A percentile compares a stretch with the other conserved stretches of the same genome.
phyloP scores from a whole-genome alignment of 176 grass and related monocot genomes.

The Metroxylon sagu region DNA sequence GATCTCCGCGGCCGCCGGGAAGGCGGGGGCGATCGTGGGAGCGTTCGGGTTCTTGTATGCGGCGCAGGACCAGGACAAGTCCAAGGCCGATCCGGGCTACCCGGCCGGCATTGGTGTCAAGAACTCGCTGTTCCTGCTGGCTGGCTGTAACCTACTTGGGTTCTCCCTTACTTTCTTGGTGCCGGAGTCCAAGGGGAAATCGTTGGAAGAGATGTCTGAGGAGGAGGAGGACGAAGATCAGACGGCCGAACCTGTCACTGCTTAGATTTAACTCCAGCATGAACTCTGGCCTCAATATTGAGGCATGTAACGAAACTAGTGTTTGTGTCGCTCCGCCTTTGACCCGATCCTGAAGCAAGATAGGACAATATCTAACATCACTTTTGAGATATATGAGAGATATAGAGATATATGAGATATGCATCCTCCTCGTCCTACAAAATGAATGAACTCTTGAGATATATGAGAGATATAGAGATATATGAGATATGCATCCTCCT shows the following conservation, averaged over 20 bases:
- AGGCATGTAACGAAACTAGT: too few relatives aligned
- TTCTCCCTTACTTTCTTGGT: conserved; percentile 43
- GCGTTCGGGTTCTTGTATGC: conserved; percentile 70
- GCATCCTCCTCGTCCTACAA: too few relatives aligned
- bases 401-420: too few relatives aligned
- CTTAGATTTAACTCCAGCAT: too few relatives aligned
- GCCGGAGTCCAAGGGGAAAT: conserved; percentile 54
- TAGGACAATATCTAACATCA: too few relatives aligned
- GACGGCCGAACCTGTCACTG: not conserved
- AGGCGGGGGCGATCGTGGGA: conserved; percentile 67
- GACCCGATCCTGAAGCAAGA: too few relatives aligned
- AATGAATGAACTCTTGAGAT: too few relatives aligned
- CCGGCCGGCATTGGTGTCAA: conserved; percentile 32
- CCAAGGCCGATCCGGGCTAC: conserved; percentile 30
- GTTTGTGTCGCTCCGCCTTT: too few relatives aligned
- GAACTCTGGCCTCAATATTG: too few relatives aligned
- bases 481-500: too few relatives aligned
- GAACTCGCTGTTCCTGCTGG: conserved; percentile 46
- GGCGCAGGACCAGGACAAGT: conserved; percentile 24
- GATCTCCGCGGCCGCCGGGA: conserved; percentile 63
- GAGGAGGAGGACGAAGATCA: conserved; percentile 23
- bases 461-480: too few relatives aligned
- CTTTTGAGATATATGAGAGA: too few relatives aligned
- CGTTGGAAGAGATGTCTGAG: conserved; percentile 46
- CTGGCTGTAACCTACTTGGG: conserved; percentile 28